Conservation (phyloP, 345 rosid species). For the Salix brachista region DNA sequence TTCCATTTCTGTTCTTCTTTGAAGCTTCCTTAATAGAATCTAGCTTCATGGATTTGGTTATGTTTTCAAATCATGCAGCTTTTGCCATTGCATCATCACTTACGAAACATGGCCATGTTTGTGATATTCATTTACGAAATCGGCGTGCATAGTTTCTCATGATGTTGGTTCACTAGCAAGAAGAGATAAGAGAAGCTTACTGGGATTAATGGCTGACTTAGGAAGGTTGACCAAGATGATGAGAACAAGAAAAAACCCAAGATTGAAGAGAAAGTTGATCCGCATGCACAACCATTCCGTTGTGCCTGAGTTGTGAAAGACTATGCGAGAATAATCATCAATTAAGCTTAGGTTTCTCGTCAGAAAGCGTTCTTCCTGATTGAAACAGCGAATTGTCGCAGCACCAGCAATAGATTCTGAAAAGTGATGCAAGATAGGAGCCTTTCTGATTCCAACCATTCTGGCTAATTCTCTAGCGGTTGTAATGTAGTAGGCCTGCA, state of each 20-base stretch:
- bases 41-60: background rate
- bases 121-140: background rate
- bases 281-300: constrained; percentile 90
- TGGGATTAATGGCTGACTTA: constrained; percentile 54
- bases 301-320: constrained; percentile 64
- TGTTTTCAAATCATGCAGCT: background rate
- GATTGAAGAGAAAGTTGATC: constrained; percentile 72
- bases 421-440: constrained; percentile 80
- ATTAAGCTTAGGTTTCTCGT: constrained; percentile 38
- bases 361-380: constrained; percentile 60
- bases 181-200: constrained; percentile 38
- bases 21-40: background rate
- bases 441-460: constrained; percentile 71
- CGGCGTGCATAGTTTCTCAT: background rate
- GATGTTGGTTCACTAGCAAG: background rate
- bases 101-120: background rate
- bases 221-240: constrained; percentile 70
- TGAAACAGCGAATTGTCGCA: constrained; percentile 67
- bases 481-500: constrained; percentile 73
- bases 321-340: constrained; percentile 58
- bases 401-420: constrained; percentile 77
- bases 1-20: background rate
- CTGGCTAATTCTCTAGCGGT: constrained; percentile 88
- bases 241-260: constrained; percentile 71
- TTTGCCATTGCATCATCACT: background rate